Evolutionary conservation across 192 early-diverging fungal genomes (phyloP).

Genomic region (Coemansia sp.): DNA sequence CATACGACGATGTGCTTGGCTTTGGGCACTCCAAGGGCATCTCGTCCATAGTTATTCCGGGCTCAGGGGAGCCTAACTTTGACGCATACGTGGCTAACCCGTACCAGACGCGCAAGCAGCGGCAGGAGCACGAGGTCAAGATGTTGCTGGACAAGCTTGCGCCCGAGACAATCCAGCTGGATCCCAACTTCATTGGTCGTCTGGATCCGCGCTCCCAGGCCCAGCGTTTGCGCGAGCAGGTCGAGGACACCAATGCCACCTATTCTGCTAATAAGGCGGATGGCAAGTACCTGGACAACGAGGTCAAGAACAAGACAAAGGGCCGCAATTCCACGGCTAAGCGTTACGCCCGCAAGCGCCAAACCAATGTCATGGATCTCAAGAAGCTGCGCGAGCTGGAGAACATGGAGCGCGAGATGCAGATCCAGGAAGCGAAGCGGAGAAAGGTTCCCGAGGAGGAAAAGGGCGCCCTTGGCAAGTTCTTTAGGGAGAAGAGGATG

Average conservation of each 20-base stretch:
- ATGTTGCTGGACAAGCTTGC: conserved; percentile 89
- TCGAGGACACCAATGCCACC: too few species aligned
- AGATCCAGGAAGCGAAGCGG: conserved; percentile 13
- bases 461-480: conserved; percentile 38
- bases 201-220: conserved; percentile 64
- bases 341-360: conserved; percentile 75
- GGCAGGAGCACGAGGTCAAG: conserved; percentile 87
- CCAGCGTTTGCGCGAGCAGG: conserved; percentile 13
- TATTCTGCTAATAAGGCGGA: too few species aligned
- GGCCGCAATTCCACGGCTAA: conserved; percentile 65
- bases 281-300: conserved; percentile 20
- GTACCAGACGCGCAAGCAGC: conserved; percentile 85
- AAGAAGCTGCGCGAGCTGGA: conserved; percentile 50
- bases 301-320: conserved; percentile 45
- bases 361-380: conserved; percentile 80
- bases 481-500: conserved; percentile 38
- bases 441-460: conserved; percentile 36
- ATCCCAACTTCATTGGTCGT: conserved; percentile 78
- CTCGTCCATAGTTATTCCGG: conserved; percentile 80
- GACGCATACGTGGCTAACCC: conserved; percentile 91
- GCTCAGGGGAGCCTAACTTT: conserved; percentile 97
- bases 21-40: conserved; percentile 79
- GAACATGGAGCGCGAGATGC: conserved; percentile 24
- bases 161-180: conserved; percentile 87
- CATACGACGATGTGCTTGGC: conserved; percentile 96